phyloP scores from a whole-genome alignment of 352 stramenopile species.

The Globisporangium nodosum region DNA sequence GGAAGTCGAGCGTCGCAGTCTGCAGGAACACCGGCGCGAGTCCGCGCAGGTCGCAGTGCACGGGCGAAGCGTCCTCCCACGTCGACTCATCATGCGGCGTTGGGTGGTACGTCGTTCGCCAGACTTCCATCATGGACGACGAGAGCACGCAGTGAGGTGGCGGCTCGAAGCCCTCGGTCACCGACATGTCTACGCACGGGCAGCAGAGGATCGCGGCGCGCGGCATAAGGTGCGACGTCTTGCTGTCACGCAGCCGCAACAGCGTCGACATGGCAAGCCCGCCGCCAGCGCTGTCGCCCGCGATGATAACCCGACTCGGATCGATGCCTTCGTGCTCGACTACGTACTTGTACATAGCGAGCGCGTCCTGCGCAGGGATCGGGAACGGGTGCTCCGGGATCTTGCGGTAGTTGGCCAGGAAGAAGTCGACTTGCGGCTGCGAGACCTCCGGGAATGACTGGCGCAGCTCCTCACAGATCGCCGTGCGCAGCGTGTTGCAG shows the following conservation, averaged over 20 bases:
- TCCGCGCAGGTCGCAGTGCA: slow-evolving; percentile 34
- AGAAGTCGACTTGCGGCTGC: slow-evolving; percentile 20
- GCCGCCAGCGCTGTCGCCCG: slow-evolving; percentile 41
- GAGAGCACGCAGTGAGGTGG: slow-evolving; percentile 32
- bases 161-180: slow-evolving; percentile 6
- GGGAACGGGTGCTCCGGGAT: slow-evolving; percentile 34
- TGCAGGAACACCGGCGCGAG: slow-evolving; percentile 42
- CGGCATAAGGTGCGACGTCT: slow-evolving; percentile 9
- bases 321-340: slow-evolving; percentile 20
- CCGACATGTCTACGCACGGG: slow-evolving; percentile 23
- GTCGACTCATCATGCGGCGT: slow-evolving; percentile 19
- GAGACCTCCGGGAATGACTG: not conserved
- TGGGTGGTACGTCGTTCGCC: slow-evolving; percentile 19
- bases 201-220: slow-evolving; percentile 27
- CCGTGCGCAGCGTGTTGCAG: slow-evolving; percentile 21
- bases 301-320: slow-evolving; percentile 33
- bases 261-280: slow-evolving; percentile 41
- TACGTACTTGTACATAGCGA: slow-evolving; percentile 38
- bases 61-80: slow-evolving; percentile 32
- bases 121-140: slow-evolving; percentile 10
- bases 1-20: slow-evolving; percentile 24
- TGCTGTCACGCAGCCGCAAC: slow-evolving; percentile 28
- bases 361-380: slow-evolving; percentile 23
- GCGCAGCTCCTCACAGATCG: slow-evolving; percentile 18
- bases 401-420: slow-evolving; percentile 54